Conservation (phyloP, 2,329 filamentous ascomycete species). For the Macrophomina pseudophaseolina region DNA sequence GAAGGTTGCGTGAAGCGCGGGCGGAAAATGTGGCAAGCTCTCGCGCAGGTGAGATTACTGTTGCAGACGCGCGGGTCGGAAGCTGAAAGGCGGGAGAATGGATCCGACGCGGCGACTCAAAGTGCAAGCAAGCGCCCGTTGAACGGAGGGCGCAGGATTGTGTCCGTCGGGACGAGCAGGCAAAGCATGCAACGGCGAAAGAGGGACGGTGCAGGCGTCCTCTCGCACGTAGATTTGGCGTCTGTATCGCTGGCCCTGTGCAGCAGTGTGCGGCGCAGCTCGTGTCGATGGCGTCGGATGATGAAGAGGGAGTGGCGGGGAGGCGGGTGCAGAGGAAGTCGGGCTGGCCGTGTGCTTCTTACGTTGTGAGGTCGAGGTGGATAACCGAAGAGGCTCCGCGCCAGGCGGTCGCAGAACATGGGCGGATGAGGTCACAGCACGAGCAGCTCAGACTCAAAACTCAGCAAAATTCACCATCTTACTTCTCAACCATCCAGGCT, state of each 20-base stretch:
- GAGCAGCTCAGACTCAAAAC: slow-evolving; percentile 9
- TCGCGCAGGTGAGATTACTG: background rate
- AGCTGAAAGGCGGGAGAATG: slow-evolving; percentile 16
- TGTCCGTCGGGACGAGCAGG: slow-evolving; percentile 21
- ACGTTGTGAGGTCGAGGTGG: slow-evolving; percentile 28
- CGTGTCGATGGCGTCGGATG: slow-evolving; percentile 18
- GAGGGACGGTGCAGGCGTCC: slow-evolving; percentile 29
- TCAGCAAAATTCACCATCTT: background rate
- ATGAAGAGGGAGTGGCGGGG: slow-evolving; percentile 21
- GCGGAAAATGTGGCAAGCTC: slow-evolving; percentile 9
- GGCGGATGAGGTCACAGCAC: slow-evolving; percentile 20
- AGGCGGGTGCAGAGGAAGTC: slow-evolving; percentile 30
- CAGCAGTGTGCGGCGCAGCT: slow-evolving; percentile 8
- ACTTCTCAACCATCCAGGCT: too few species aligned
- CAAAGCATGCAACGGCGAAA: slow-evolving; percentile 25
- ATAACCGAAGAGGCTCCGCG: background rate
- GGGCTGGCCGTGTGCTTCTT: slow-evolving; percentile 25
- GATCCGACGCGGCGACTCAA: background rate
- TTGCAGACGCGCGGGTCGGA: background rate
- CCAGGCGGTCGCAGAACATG: slow-evolving; percentile 11
- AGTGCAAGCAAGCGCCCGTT: background rate
- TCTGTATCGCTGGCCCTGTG: background rate
- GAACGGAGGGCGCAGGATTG: slow-evolving; percentile 14
- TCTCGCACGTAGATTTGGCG: slow-evolving; percentile 8
- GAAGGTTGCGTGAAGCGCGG: slow-evolving; percentile 13